Evolutionary conservation across 495 filamentous ascomycete genomes (phyloP).

Genomic region (Aspergillus taichungensis): DNA sequence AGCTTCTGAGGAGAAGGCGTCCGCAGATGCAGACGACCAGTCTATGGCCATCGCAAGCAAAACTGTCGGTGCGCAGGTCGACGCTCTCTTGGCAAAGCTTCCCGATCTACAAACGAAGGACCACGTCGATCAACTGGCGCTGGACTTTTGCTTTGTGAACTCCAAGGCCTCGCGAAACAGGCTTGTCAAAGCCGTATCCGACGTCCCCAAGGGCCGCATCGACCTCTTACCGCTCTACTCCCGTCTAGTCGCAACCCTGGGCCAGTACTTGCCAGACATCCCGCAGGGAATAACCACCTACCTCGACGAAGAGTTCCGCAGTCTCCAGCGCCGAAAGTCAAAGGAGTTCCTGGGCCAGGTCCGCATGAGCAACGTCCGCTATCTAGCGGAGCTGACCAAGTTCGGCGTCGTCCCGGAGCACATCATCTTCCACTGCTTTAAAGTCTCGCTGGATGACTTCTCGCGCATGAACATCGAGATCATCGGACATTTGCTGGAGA

Average conservation of each 20-base stretch:
- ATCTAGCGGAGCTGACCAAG: constrained; percentile 94
- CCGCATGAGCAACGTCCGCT: constrained; percentile 88
- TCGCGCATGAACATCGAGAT: constrained; percentile 98
- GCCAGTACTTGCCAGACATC: constrained; percentile 87
- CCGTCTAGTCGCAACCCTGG: constrained; percentile 86
- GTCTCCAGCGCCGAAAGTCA: constrained; percentile 93
- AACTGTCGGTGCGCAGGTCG: constrained; percentile 93
- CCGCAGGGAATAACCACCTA: constrained; percentile 87
- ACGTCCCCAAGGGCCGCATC: constrained; percentile 85
- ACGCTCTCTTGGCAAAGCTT: constrained; percentile 77
- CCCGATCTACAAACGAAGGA: constrained; percentile 89
- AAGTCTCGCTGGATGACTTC: constrained; percentile 95
- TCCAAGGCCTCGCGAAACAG: constrained; percentile 96
- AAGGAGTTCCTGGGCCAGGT: constrained; percentile 96
- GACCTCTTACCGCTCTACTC: constrained; percentile 90
- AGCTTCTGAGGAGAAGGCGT: constrained; percentile 44
- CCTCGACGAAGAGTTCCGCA: constrained; percentile 94
- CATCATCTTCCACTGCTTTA: constrained; percentile 97
- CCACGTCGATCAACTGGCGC: constrained; percentile 78
- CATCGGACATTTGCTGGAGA: constrained; percentile 93
- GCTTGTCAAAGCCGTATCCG: constrained; percentile 84
- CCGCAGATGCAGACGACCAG: constrained; percentile 61
- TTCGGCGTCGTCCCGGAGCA: constrained; percentile 98
- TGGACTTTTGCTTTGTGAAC: constrained; percentile 97
- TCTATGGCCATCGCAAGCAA: constrained; percentile 95